Percentiles rank a stretch among this genome's conserved stretches.
Evolutionary conservation across 306 rosid genomes (phyloP).

Genomic region (Notholithocarpus densiflorus): DNA sequence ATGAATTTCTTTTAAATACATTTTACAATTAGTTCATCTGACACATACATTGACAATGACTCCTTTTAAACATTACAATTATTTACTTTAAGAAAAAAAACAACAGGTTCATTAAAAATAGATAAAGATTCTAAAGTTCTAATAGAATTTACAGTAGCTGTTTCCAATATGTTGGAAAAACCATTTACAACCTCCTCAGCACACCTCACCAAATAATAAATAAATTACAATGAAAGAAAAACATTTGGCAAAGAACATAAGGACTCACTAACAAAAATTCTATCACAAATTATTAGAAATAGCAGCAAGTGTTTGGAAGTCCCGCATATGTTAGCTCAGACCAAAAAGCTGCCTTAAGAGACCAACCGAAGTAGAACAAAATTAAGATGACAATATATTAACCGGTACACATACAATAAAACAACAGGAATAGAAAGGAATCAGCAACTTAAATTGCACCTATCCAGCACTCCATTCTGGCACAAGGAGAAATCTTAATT

Average conservation of each 20-base stretch:
- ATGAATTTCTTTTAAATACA: neutral
- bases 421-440: constrained; percentile 13
- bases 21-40: neutral
- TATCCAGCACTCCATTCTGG: constrained; percentile 99
- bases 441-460: constrained; percentile 55
- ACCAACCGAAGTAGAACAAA: neutral
- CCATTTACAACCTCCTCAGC: neutral
- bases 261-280: neutral
- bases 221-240: neutral
- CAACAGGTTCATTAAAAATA: neutral
- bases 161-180: neutral
- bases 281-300: neutral
- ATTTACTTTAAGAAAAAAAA: neutral
- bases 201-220: neutral
- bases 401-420: constrained; percentile 7
- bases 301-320: neutral
- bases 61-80: neutral
- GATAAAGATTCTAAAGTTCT: neutral
- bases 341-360: neutral
- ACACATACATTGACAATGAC: neutral
- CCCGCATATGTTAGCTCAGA: neutral
- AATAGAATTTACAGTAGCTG: neutral
- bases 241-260: neutral
- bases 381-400: neutral
- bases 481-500: constrained; percentile 97